These are phyloP conservation scores for Trypanosoma mega DNA, from an alignment of 208 protist genomes.

Conservation along the genomic window DNA sequence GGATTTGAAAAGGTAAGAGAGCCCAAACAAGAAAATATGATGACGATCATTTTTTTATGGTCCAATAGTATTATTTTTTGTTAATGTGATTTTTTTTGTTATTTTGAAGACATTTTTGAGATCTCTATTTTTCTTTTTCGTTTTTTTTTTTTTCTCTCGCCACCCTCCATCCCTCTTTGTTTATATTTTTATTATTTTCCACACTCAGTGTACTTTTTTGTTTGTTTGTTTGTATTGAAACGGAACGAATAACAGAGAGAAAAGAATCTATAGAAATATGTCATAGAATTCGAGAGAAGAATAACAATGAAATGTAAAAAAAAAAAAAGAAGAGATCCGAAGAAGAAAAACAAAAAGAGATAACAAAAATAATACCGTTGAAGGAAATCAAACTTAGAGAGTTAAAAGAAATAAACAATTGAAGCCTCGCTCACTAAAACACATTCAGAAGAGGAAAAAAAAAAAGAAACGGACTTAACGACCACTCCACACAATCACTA, in stretches of 20 bases:
- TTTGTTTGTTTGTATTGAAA: constrained; percentile 3
- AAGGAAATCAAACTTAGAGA: neutral
- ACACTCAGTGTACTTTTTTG: constrained; percentile 9
- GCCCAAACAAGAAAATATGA: too few species aligned
- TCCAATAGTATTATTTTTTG: too few species aligned
- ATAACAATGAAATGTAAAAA: neutral
- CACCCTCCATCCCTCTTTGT: neutral
- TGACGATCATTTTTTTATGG: too few species aligned
- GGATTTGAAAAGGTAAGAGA: too few species aligned
- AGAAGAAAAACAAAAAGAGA: neutral
- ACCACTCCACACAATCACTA: too few species aligned
- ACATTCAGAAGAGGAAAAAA: neutral
- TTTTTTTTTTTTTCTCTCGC: constrained; percentile 9
- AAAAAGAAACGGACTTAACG: neutral
- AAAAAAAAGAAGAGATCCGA: neutral
- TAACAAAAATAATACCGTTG: neutral
- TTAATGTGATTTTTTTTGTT: neutral
- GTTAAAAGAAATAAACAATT: neutral
- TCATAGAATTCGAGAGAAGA: too few species aligned
- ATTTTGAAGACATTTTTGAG: neutral
- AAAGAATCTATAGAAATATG: too few species aligned
- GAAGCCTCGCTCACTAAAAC: too few species aligned
- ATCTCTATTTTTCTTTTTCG: constrained; percentile 1
- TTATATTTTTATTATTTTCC: constrained; percentile 15
- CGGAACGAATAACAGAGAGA: neutral